These are phyloP conservation scores for Backusella sp. DNA, from an alignment of 192 early-diverging fungal species.

Conservation along the genomic window DNA sequence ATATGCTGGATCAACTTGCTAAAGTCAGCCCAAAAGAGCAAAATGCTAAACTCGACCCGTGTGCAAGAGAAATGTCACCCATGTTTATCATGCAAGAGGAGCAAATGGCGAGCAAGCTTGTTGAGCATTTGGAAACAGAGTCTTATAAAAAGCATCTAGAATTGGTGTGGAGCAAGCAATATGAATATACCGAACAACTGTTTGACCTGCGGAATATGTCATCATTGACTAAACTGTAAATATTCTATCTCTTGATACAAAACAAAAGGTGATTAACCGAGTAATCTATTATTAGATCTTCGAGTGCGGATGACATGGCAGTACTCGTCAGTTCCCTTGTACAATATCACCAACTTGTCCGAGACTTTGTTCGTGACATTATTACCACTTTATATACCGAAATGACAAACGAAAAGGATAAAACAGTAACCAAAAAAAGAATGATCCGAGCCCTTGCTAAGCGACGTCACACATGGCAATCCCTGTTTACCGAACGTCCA, in stretches of 20 bases:
- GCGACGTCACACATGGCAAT: not conserved
- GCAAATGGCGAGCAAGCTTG: not conserved
- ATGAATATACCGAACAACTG: not conserved
- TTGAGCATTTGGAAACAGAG: not conserved
- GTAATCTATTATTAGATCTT: not conserved
- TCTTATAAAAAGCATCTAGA: not conserved
- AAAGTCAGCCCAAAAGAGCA: not conserved
- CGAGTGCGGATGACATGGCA: not conserved
- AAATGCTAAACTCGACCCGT: not conserved
- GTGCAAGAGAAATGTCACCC: not conserved
- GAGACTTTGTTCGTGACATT: not conserved
- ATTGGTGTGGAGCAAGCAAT: not conserved
- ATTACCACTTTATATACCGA: not conserved
- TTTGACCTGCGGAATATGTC: conserved; percentile 14
- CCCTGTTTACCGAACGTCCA: not conserved
- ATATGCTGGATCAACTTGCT: not conserved
- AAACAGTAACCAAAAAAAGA: not conserved
- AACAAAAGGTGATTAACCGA: not conserved
- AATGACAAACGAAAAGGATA: not conserved
- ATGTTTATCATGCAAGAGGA: not conserved
- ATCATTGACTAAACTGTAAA: not conserved
- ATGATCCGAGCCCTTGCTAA: not conserved
- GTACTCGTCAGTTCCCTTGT: not conserved
- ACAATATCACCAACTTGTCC: not conserved
- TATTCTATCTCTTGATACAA: not conserved